phyloP scores from a whole-genome alignment of 225 moss, liverwort and hornwort species.

The Asterella californica region DNA sequence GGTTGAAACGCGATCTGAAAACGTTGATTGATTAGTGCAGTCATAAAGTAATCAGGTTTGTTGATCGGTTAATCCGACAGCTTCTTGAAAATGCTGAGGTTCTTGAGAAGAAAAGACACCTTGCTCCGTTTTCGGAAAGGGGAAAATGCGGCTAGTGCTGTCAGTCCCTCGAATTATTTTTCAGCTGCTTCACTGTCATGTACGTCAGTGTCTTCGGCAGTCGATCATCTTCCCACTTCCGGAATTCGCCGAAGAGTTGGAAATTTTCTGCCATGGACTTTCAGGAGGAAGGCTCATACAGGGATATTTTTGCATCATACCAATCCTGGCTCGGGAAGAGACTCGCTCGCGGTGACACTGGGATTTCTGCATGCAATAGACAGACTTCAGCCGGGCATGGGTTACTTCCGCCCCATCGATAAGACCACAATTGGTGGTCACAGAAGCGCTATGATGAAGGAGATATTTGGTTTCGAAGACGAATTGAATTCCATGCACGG shows the following conservation, averaged over 20 bases:
- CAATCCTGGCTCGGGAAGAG: constrained; percentile 64
- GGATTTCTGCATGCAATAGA: constrained; percentile 76
- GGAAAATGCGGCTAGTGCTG: neutral
- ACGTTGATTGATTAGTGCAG: neutral
- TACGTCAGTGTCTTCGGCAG: neutral
- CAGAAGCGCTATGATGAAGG: constrained; percentile 77
- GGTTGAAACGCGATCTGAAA: neutral
- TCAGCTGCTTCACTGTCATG: neutral
- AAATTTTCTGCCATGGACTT: constrained; percentile 17
- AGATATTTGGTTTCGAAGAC: constrained; percentile 67
- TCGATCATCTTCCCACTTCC: neutral
- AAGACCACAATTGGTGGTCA: constrained; percentile 82
- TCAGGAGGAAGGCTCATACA: constrained; percentile 52
- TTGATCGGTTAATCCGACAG: neutral
- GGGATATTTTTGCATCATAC: constrained; percentile 79
- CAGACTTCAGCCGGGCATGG: constrained; percentile 67
- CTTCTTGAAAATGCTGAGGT: constrained; percentile 1
- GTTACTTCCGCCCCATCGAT: constrained; percentile 89
- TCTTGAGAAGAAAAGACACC: neutral
- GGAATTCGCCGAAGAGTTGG: neutral
- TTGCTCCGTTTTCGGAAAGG: neutral
- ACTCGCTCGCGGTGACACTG: constrained; percentile 67
- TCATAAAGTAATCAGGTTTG: too few species aligned
- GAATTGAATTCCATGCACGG: constrained; percentile 72
- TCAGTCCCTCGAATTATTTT: neutral